Conservation (phyloP, 2,329 filamentous ascomycete species). For the Byssochlamys sp. region DNA sequence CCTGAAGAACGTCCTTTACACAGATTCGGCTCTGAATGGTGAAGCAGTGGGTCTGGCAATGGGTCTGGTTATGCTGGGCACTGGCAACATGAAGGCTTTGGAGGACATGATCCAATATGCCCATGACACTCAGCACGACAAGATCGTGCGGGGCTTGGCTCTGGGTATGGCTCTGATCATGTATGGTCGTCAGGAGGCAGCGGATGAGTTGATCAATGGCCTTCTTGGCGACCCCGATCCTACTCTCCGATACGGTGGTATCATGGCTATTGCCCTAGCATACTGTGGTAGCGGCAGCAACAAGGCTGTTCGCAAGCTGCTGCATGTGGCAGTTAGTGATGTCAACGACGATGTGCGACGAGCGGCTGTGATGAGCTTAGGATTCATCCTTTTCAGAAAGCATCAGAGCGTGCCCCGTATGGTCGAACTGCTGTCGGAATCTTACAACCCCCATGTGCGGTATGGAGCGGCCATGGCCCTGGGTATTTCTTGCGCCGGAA, state of each 20-base stretch:
- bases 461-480: constrained; percentile 98
- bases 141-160: constrained; percentile 90
- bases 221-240: constrained; percentile 89
- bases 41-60: constrained; percentile 92
- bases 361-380: constrained; percentile 92
- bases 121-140: constrained; percentile 96
- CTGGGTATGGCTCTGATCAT: constrained; percentile 97
- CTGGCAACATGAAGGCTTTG: constrained; percentile 84
- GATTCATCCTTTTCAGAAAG: constrained; percentile 97
- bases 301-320: constrained; percentile 89
- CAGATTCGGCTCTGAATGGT: constrained; percentile 90
- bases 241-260: constrained; percentile 87
- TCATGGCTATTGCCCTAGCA: constrained; percentile 94
- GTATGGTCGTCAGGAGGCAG: constrained; percentile 89
- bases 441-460: constrained; percentile 95
- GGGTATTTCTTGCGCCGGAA: constrained; percentile 94
- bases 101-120: constrained; percentile 97
- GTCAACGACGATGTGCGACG: constrained; percentile 95
- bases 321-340: constrained; percentile 94
- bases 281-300: constrained; percentile 97
- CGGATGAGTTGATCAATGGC: constrained; percentile 87
- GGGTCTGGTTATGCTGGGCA: constrained; percentile 96
- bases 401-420: constrained; percentile 93
- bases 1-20: constrained; percentile 77
- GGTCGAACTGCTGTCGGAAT: constrained; percentile 95